These are phyloP conservation scores for Tephrocybe sp. DNA, from an alignment of 768 basidiomycete species.

Conservation along the genomic window DNA sequence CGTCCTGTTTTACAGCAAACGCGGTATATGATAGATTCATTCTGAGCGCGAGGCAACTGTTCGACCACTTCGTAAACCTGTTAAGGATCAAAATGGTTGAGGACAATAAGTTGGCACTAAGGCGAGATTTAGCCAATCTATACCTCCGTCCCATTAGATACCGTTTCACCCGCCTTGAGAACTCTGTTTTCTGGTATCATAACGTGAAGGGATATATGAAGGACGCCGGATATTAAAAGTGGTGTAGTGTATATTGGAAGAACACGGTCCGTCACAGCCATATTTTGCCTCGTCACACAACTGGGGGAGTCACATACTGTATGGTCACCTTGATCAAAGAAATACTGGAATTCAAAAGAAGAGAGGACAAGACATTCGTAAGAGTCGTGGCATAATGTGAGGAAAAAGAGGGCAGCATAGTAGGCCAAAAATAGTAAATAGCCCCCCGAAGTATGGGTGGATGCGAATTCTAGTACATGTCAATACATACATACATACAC, in stretches of 20 bases:
- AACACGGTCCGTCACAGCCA: not conserved
- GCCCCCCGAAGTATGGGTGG: constrained; percentile 6
- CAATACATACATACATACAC: constrained; percentile 15
- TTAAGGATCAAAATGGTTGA: not conserved
- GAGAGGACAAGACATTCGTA: not conserved
- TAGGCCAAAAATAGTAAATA: constrained; percentile 7
- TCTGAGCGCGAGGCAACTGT: constrained; percentile 25
- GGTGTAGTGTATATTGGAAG: no score
- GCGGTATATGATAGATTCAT: constrained; percentile 30
- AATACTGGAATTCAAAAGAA: not conserved
- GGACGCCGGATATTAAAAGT: no score
- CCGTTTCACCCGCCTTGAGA: constrained; percentile 4
- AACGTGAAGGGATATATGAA: not conserved
- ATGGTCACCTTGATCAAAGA: no score
- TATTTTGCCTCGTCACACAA: no score
- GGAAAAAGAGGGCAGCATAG: constrained; percentile 3
- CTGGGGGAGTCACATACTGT: no score
- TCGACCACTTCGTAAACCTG: constrained; percentile 36
- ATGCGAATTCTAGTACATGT: constrained; percentile 18
- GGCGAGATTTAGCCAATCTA: not conserved
- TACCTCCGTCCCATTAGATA: constrained; percentile 22
- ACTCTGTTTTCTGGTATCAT: not conserved
- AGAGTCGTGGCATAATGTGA: constrained; percentile 9
- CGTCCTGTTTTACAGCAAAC: constrained; percentile 45
- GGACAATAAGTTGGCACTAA: not conserved